A percentile compares a stretch with the other conserved stretches of the same genome.
phyloP scores from a whole-genome alignment of 306 rosid species.

The Rubus parviflorus region DNA sequence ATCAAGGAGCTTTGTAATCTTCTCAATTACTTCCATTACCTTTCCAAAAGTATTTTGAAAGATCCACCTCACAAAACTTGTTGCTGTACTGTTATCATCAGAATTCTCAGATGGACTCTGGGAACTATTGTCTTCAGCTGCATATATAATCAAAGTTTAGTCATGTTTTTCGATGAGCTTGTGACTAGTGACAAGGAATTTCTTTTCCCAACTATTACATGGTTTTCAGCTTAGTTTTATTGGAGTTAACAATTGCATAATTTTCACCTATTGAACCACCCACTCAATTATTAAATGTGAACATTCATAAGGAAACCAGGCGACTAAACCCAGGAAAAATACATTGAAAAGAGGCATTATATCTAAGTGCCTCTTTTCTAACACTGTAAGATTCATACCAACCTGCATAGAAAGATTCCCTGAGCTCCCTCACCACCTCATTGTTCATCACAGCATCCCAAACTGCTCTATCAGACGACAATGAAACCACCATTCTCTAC shows the following conservation, averaged over 20 bases:
- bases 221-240: not conserved
- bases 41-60: constrained; percentile 38
- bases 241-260: not conserved
- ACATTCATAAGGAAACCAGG: not conserved
- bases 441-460: constrained; percentile 85
- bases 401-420: constrained; percentile 57
- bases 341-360: constrained; percentile 1
- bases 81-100: constrained; percentile 26
- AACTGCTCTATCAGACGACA: constrained; percentile 68
- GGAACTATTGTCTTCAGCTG: constrained; percentile 34
- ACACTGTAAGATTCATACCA: constrained; percentile 2
- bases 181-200: not conserved
- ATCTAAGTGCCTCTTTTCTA: not conserved
- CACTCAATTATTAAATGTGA: not conserved
- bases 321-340: not conserved
- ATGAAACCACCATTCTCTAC: constrained; percentile 73
- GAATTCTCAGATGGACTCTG: constrained; percentile 23
- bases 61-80: constrained; percentile 39
- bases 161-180: not conserved
- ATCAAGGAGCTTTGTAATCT: constrained; percentile 41
- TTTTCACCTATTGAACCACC: not conserved
- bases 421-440: constrained; percentile 63
- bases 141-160: not conserved
- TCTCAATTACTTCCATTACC: constrained; percentile 49
- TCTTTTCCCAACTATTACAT: not conserved